A percentile compares a stretch with the other conserved stretches of the same genome.
Evolutionary conservation across 129 eudicot species (phyloP).

Genomic region (Artemisia argyi): DNA sequence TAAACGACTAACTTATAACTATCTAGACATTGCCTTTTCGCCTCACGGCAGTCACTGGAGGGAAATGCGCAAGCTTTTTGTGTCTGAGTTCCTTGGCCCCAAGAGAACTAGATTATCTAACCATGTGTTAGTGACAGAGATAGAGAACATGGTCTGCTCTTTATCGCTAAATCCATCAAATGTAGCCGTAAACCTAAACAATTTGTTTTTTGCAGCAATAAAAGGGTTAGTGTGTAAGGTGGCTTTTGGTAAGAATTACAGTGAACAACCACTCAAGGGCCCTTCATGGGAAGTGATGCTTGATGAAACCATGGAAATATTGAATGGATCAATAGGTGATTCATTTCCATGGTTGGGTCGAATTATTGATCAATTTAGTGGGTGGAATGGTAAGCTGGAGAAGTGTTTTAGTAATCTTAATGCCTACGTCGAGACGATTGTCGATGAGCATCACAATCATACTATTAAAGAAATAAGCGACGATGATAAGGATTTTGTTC

Average conservation of each 20-base stretch:
- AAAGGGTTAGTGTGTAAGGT: conserved; percentile 8
- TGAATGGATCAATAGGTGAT: conserved; percentile 4
- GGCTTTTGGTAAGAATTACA: conserved; percentile 20
- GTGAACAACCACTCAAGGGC: neutral
- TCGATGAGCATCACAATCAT: conserved; percentile 16
- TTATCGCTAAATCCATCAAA: neutral
- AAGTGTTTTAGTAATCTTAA: conserved; percentile 15
- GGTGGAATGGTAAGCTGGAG: conserved; percentile 25
- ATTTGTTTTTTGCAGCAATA: neutral
- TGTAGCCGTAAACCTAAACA: conserved; percentile 2
- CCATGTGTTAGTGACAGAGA: conserved; percentile 16
- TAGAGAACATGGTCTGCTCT: neutral
- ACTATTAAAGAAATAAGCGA: neutral
- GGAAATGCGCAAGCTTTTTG: conserved; percentile 38
- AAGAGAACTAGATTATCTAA: conserved; percentile 18
- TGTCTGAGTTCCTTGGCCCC: conserved; percentile 25
- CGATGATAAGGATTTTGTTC: conserved; percentile 11
- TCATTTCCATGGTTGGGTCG: conserved; percentile 12
- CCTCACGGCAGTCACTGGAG: conserved; percentile 41
- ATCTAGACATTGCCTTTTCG: conserved; percentile 29
- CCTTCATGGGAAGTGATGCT: neutral
- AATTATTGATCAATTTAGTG: conserved; percentile 10
- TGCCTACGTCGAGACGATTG: conserved; percentile 4
- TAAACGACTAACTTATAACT: conserved; percentile 19
- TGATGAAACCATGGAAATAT: conserved; percentile 10